phyloP scores from a whole-genome alignment of 768 basidiomycete genomes.

The Mycena latifolia region DNA sequence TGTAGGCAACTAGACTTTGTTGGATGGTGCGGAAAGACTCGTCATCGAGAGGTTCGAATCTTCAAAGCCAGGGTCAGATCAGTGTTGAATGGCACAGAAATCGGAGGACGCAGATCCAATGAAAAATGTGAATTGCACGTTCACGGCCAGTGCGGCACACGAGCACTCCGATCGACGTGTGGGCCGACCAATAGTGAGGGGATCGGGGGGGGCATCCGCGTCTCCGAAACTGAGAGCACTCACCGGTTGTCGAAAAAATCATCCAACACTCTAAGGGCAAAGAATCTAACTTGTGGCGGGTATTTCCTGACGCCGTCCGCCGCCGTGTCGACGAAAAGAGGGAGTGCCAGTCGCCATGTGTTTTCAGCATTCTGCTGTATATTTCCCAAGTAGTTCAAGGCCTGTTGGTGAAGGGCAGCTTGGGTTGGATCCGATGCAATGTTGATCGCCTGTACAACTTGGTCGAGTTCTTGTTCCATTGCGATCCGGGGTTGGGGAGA shows the following conservation, averaged over 20 bases:
- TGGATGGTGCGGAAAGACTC: conserved; percentile 80
- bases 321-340: conserved; percentile 75
- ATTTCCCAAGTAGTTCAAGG: conserved; percentile 83
- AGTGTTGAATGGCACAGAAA: conserved; percentile 18
- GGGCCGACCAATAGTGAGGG: neutral
- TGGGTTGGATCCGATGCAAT: conserved; percentile 89
- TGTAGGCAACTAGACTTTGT: conserved; percentile 83
- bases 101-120: conserved; percentile 8
- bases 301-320: conserved; percentile 76
- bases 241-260: conserved; percentile 88
- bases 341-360: conserved; percentile 86
- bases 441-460: conserved; percentile 85
- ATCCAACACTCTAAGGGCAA: conserved; percentile 83
- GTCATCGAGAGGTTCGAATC: conserved; percentile 76
- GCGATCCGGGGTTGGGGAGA: conserved; percentile 21
- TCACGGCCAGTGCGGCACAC: conserved; percentile 13
- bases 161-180: conserved; percentile 11
- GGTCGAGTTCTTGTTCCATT: conserved; percentile 85
- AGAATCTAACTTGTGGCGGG: conserved; percentile 81
- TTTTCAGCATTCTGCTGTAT: conserved; percentile 81
- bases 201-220: conserved; percentile 27
- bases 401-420: conserved; percentile 82
- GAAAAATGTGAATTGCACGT: neutral
- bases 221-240: conserved; percentile 45
- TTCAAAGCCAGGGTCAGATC: conserved; percentile 44